phyloP scores from a whole-genome alignment of 495 filamentous ascomycete species.

The Neurospora sp. region DNA sequence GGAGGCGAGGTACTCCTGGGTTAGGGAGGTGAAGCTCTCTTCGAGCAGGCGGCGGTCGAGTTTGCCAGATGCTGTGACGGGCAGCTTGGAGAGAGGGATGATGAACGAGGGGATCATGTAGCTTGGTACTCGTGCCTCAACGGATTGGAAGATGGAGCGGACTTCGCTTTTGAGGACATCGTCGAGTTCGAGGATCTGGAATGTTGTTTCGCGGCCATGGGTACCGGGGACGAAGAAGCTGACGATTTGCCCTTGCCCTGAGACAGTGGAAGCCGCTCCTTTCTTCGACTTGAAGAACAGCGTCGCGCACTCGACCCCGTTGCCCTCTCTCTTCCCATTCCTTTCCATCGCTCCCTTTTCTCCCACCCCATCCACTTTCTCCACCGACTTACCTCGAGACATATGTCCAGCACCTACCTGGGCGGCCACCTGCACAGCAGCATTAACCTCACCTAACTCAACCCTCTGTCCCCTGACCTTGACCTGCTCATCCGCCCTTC shows the following conservation, averaged over 20 bases:
- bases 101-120: conserved; percentile 64
- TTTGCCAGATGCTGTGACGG: conserved; percentile 55
- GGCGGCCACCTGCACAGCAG: conserved; percentile 28
- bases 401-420: not conserved
- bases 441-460: conserved; percentile 68
- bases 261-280: conserved; percentile 7
- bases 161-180: conserved; percentile 11
- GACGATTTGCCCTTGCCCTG: conserved; percentile 35
- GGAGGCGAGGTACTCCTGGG: conserved; percentile 7
- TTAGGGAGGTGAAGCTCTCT: conserved; percentile 10
- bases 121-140: conserved; percentile 38
- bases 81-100: conserved; percentile 54
- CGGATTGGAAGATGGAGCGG: conserved; percentile 28
- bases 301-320: conserved; percentile 32
- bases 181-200: conserved; percentile 18
- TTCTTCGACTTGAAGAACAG: conserved; percentile 29
- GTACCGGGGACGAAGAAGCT: conserved; percentile 46
- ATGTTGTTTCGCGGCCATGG: conserved; percentile 2
- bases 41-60: conserved; percentile 33
- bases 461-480: conserved; percentile 74
- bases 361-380: conserved; percentile 28
- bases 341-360: not conserved
- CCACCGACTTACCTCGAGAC: not conserved
- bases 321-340: not conserved
- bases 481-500: conserved; percentile 68